Conservation (phyloP, 305 asterid genomes). For the Rubia tinctorum region DNA sequence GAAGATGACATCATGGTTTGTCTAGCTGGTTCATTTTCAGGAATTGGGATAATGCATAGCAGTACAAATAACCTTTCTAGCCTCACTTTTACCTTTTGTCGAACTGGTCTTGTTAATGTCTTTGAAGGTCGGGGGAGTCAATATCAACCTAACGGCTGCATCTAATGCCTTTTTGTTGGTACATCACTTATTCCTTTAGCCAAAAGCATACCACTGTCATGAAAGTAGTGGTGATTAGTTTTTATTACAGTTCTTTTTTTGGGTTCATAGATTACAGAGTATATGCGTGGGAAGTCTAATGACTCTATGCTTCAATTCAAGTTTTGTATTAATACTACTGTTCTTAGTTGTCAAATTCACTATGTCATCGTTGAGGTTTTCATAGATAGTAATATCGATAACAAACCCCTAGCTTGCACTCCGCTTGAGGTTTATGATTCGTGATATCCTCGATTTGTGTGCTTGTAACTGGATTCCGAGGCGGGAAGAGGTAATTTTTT, state of each 20-base stretch:
- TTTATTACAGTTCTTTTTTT: not conserved
- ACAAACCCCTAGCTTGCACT: constrained; percentile 66
- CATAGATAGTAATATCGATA: not conserved
- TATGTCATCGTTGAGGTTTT: not conserved
- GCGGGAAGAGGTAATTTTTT: constrained; percentile 74
- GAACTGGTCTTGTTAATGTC: constrained; percentile 89
- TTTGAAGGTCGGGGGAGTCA: constrained; percentile 98
- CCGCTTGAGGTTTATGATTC: constrained; percentile 74
- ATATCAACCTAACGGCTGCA: constrained; percentile 94
- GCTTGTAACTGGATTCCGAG: constrained; percentile 87
- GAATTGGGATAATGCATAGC: constrained; percentile 8
- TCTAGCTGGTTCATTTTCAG: constrained; percentile 8
- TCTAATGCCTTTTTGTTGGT: constrained; percentile 96
- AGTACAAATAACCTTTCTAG: not conserved
- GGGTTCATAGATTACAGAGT: not conserved
- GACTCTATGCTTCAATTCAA: not conserved
- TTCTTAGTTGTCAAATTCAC: not conserved
- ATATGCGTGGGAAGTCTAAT: not conserved
- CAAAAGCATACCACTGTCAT: not conserved
- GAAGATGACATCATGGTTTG: constrained; percentile 71
- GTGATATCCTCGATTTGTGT: constrained; percentile 78
- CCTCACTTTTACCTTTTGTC: constrained; percentile 10
- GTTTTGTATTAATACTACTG: not conserved
- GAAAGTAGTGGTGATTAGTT: not conserved
- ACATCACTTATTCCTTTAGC: constrained; percentile 14